Evolutionary conservation across 164 flowering plant genomes (phyloP).

Genomic region (Malania oleifera): DNA sequence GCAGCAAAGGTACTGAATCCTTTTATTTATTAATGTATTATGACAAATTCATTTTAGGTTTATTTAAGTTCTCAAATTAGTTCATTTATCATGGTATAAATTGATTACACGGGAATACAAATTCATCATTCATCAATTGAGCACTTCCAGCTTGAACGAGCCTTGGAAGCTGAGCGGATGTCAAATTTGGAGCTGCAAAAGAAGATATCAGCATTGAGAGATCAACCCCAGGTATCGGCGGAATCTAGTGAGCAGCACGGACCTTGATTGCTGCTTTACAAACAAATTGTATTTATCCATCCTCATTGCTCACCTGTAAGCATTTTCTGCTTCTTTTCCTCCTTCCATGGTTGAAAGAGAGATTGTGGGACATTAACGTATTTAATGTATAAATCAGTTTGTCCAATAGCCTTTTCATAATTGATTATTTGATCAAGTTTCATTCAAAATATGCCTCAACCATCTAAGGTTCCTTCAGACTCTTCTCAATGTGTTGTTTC

Average conservation of each 20-base stretch:
- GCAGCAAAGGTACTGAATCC: slow-evolving; percentile 79
- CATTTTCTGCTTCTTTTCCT: too few relatives aligned
- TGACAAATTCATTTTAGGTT: neutral
- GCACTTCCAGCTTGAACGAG: slow-evolving; percentile 76
- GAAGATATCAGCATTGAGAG: slow-evolving; percentile 48
- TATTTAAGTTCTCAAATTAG: neutral
- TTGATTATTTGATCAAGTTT: too few relatives aligned
- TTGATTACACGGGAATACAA: slow-evolving; percentile 5
- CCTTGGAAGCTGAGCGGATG: slow-evolving; percentile 71
- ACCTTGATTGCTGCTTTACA: too few relatives aligned
- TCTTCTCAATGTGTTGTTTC: too few relatives aligned
- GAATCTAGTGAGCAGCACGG: slow-evolving; percentile 29
- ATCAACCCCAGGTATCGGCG: slow-evolving; percentile 21
- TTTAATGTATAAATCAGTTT: too few relatives aligned
- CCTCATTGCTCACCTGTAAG: neutral
- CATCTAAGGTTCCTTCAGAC: too few relatives aligned
- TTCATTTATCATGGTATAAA: neutral
- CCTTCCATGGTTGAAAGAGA: too few relatives aligned
- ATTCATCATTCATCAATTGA: neutral
- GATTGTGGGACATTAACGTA: too few relatives aligned
- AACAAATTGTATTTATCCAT: neutral
- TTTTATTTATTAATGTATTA: neutral
- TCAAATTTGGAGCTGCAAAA: slow-evolving; percentile 78
- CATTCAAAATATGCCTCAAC: too few relatives aligned
- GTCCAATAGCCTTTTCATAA: too few relatives aligned